phyloP scores from a whole-genome alignment of 1,139 yeast species.

The Meyerozyma carpophila region DNA sequence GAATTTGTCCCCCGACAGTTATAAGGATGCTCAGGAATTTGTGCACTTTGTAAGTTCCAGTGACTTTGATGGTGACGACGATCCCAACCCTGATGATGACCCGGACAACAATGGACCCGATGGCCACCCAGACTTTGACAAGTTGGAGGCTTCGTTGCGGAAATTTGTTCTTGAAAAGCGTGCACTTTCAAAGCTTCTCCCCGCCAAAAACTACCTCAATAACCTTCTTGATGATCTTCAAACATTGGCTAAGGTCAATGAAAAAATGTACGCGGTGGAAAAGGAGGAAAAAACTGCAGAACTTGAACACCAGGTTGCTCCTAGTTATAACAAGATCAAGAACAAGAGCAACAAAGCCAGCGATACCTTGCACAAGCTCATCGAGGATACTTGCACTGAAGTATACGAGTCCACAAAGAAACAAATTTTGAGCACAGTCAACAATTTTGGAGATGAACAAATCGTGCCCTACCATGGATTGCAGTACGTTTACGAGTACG shows the following conservation, averaged over 20 bases:
- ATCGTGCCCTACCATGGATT: constrained; percentile 58
- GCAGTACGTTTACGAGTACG: constrained; percentile 64
- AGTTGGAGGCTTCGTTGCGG: constrained; percentile 77
- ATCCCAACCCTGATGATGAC: constrained; percentile 22
- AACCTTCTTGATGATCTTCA: constrained; percentile 67
- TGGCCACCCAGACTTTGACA: constrained; percentile 66
- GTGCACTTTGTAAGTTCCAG: constrained; percentile 88
- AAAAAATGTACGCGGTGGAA: constrained; percentile 47
- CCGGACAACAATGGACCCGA: constrained; percentile 24
- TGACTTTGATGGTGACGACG: constrained; percentile 26
- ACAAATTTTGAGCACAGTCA: constrained; percentile 49
- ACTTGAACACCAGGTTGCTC: constrained; percentile 48
- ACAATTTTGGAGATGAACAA: constrained; percentile 52
- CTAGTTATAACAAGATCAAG: constrained; percentile 55
- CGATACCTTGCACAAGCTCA: constrained; percentile 55
- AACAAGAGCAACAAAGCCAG: constrained; percentile 49
- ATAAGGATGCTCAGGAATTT: constrained; percentile 79
- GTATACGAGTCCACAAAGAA: constrained; percentile 59
- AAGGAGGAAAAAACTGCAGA: constrained; percentile 41
- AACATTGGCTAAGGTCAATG: constrained; percentile 56
- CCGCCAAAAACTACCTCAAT: constrained; percentile 79
- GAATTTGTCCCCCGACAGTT: constrained; percentile 82
- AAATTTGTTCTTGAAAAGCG: constrained; percentile 86
- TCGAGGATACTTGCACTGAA: constrained; percentile 56
- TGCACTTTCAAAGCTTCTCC: constrained; percentile 81